Base-by-base conservation (phyloP, 768 basidiomycete species). In the Tylopilus rubrobrunneus region DNA sequence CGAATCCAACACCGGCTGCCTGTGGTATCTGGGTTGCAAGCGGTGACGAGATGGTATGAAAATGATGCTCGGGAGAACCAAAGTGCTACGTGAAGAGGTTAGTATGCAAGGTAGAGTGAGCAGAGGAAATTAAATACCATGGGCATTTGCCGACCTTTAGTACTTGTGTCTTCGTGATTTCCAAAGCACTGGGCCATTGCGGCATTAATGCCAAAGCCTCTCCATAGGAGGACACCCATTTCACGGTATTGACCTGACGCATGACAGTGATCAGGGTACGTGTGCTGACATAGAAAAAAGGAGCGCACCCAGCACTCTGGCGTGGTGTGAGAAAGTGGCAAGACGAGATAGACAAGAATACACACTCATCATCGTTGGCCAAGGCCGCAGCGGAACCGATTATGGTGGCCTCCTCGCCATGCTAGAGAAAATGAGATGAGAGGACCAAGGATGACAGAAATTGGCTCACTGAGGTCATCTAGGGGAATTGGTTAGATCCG, bases 11-110 rank as follows among this genome's bases (percentile, higher is more conserved):
- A 15, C 94, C 95, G 0, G 94, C 93, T 23, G 92, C 95, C 70
- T 95, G 92, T 7, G 92, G 93, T 60, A 97, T 91, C 71, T 98
- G 94, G 1, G 95, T 98, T 10, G 89, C 92, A 27, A 98, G 78
- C 1, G 94, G 89, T 7, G 91, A 94, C 4, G 95, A 97, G 56
- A 97, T 97, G 19, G 90, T 92, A 71, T 94, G 90, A 67, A 95
- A 96, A 67, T 96, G 94, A 54, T 88, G 82, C 53, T 83, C 73
- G 1, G 80, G 78, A 6, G 92, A 92, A 14, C 92, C 90, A 68
- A 93, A 92, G 65, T 98, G 94, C 82, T 92, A 28, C 23, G 56
- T 40, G 62, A 56, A 51, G 45, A 47, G n/a, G 37, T 59, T n/a
- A 58, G 49, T 10, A 33, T 23, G 23, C 12, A 11, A 28, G 33